Percentiles rank a stretch among this genome's conserved stretches.
These are phyloP conservation scores for Quercus suber DNA, from an alignment of 306 rosid genomes.

Conservation along the genomic window DNA sequence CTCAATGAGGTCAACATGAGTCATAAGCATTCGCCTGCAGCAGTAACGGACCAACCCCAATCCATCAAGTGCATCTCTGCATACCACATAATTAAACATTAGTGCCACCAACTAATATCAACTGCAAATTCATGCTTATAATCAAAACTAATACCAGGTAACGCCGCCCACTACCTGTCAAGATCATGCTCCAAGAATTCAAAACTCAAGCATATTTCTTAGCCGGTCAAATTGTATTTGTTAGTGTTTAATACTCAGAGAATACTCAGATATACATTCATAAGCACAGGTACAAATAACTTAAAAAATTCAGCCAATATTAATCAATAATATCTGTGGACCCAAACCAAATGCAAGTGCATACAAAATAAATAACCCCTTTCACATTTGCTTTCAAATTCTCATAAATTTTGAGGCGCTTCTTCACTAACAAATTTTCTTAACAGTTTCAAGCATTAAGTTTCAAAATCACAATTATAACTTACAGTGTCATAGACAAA, in stretches of 20 bases:
- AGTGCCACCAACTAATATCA: slow-evolving; percentile 3
- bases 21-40: slow-evolving; percentile 97
- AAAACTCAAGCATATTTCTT: too few species aligned
- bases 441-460: background rate
- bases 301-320: background rate
- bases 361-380: too few species aligned
- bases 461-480: background rate
- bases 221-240: too few species aligned
- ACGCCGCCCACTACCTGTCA: background rate
- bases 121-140: background rate
- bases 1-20: slow-evolving; percentile 95
- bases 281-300: too few species aligned
- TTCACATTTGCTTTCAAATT: too few species aligned
- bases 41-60: slow-evolving; percentile 90
- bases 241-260: too few species aligned
- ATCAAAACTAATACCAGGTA: background rate
- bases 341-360: too few species aligned
- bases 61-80: slow-evolving; percentile 92
- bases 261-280: too few species aligned
- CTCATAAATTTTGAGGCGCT: background rate
- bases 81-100: slow-evolving; percentile 20
- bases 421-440: background rate
- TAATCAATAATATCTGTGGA: background rate
- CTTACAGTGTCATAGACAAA: background rate
- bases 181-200: too few species aligned